These are phyloP conservation scores for Stachybotrys echinatus DNA, from an alignment of 2,329 filamentous ascomycete species.

Conservation along the genomic window DNA sequence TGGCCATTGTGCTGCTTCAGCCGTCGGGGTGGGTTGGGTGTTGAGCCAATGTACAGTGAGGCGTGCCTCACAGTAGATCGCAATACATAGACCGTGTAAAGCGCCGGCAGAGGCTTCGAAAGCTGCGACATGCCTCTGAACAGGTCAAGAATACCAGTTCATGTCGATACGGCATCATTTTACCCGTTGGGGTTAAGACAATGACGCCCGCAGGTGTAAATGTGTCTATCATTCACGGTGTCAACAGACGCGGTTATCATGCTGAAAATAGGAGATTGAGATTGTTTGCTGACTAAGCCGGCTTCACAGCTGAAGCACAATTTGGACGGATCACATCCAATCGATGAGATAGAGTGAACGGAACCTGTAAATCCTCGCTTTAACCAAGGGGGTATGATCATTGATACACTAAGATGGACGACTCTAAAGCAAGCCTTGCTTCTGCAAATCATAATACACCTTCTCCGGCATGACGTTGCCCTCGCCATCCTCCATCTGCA, in stretches of 20 bases:
- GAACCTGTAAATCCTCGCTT: no score
- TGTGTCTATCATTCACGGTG: no score
- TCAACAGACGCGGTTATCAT: no score
- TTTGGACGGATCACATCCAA: no score
- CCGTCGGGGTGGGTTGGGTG: constrained; percentile 78
- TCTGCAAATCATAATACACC: constrained; percentile 92
- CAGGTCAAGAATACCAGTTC: background rate
- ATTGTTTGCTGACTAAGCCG: no score
- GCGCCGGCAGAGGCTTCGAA: constrained; percentile 66
- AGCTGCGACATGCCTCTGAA: constrained; percentile 32
- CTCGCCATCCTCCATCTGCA: constrained; percentile 97
- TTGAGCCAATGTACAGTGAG: constrained; percentile 84
- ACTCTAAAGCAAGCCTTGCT: constrained; percentile 73
- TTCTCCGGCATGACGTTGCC: constrained; percentile 99
- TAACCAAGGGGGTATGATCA: no score
- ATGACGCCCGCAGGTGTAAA: no score
- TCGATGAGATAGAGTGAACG: background rate
- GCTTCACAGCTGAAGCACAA: no score
- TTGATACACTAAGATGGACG: constrained; percentile 1
- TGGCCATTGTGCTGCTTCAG: constrained; percentile 89
- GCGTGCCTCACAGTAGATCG: constrained; percentile 71
- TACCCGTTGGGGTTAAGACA: no score
- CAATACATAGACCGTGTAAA: constrained; percentile 91
- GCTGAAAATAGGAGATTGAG: no score
- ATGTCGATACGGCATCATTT: background rate